A percentile compares a stretch with the other conserved stretches of the same genome.
Evolutionary conservation across 805 yeast genomes (phyloP).

Genomic region (Hanseniaspora taiwanica): DNA sequence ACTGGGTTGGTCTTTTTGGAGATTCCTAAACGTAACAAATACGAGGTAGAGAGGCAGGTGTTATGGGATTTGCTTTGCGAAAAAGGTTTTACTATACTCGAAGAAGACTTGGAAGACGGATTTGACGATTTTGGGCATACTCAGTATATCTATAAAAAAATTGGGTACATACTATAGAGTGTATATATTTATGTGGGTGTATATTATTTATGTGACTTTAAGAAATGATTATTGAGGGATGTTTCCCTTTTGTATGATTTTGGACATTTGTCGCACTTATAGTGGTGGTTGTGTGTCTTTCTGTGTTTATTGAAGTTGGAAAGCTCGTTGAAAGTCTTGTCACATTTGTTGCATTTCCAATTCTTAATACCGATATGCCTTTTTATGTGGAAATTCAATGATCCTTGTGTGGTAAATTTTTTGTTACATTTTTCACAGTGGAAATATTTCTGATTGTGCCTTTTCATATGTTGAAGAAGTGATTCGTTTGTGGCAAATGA

Average conservation of each 20-base stretch:
- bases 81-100: slow-evolving; percentile 16
- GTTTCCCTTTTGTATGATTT: no score
- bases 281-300: no score
- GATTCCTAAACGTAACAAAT: slow-evolving; percentile 60
- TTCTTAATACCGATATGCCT: no score
- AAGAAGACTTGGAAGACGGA: slow-evolving; percentile 43
- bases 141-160: slow-evolving; percentile 33
- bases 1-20: slow-evolving; percentile 42
- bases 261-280: no score
- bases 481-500: slow-evolving; percentile 66
- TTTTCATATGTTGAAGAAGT: slow-evolving; percentile 68
- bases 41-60: slow-evolving; percentile 45
- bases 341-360: no score
- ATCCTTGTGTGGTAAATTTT: slow-evolving; percentile 35
- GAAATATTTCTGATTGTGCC: slow-evolving; percentile 75
- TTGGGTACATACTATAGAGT: slow-evolving; percentile 13
- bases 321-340: no score
- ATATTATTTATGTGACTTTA: no score
- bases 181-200: no score
- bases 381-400: slow-evolving; percentile 14
- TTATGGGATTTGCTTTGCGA: slow-evolving; percentile 45
- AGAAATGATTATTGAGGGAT: background rate
- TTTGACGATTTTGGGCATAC: slow-evolving; percentile 78
- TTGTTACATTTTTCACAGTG: slow-evolving; percentile 58
- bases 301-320: no score